These are phyloP conservation scores for Tylopilus rubrobrunneus DNA, from an alignment of 768 basidiomycete genomes.

Conservation along the genomic window DNA sequence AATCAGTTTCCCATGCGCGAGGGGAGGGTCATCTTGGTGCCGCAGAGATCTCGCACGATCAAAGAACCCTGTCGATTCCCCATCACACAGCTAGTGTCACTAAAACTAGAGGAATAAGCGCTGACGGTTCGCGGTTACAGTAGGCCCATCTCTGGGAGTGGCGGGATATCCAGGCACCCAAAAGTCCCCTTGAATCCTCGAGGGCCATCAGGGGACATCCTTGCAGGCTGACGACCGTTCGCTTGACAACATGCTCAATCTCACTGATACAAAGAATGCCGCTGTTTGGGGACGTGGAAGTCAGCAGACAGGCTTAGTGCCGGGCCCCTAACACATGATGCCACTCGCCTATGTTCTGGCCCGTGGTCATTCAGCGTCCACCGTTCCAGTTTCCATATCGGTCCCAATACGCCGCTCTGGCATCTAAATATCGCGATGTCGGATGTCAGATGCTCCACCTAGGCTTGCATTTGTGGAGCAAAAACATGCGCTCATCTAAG, in stretches of 20 bases:
- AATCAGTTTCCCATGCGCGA: not conserved
- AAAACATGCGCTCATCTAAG: not conserved
- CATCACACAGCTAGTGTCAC: too few species aligned
- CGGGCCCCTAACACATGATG: not conserved
- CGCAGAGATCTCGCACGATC: conserved; percentile 2
- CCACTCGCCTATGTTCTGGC: not conserved
- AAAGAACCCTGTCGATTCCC: not conserved
- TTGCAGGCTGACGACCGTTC: not conserved
- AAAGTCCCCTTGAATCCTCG: not conserved
- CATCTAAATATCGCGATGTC: not conserved
- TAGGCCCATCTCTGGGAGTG: not conserved
- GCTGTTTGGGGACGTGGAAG: not conserved
- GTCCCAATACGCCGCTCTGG: conserved; percentile 4
- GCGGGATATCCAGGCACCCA: not conserved
- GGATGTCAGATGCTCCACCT: not conserved
- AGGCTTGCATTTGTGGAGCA: not conserved
- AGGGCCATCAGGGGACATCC: not conserved
- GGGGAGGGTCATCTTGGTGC: not conserved
- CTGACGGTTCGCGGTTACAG: too few species aligned
- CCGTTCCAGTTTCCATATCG: not conserved
- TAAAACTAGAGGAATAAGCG: too few species aligned
- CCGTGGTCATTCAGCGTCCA: not conserved
- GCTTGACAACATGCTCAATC: conserved; percentile 1
- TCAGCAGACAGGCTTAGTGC: not conserved
- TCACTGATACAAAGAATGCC: not conserved